Base-by-base conservation (phyloP, 2,329 filamentous ascomycete species). In the Pseudogymnoascus sp. region DNA sequence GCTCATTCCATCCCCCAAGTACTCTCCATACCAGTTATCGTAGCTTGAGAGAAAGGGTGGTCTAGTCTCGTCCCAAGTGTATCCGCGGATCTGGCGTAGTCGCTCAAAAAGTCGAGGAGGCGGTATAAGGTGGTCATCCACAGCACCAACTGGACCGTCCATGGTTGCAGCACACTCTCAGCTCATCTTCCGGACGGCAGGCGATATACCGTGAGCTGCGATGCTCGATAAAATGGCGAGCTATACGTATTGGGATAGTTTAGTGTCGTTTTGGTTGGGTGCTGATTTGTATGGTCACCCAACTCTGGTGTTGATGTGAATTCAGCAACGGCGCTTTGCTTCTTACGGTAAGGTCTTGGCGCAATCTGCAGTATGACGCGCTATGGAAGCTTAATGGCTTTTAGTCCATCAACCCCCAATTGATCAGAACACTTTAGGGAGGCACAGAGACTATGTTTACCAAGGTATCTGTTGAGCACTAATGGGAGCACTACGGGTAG, bases 31-130 rank as follows among this genome's bases (percentile, higher is more conserved):
- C 91, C 92, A 97, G 77, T 92, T 91, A 73, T 95, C 91, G 74
- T 96, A 97, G 68, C 86, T 90, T 58, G 82, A 82, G 70, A 86
- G 84, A 61, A 81, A 77, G 9, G 83, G 82, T 25, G 74, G 73
- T 62, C 70, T 72, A 12, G 81, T 79, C 66, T 89, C 87, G 73
- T 91, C 87, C 89, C 89, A 92, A 6, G 81, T 84, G 71, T 90
- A 91, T 60, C 88, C 88, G 50, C 86, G 80, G 65, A 92, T 80
- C 71, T 90, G 87, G 64, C 83, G 80, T 66, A 92, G 79, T 58
- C 89, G 83, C 72, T 91, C 87, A 67, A 86, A 88, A 60, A 92
- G 81, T 68, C 86, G 83, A 66, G 81, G 78, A 43, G 87, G 87
- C 62, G 86, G 85, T 71, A 85, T 82, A 68, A 82, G 76, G 67